These are phyloP conservation scores for Parastagonospora nodorum DNA, from an alignment of 2,329 filamentous ascomycete genomes.

Conservation along the genomic window DNA sequence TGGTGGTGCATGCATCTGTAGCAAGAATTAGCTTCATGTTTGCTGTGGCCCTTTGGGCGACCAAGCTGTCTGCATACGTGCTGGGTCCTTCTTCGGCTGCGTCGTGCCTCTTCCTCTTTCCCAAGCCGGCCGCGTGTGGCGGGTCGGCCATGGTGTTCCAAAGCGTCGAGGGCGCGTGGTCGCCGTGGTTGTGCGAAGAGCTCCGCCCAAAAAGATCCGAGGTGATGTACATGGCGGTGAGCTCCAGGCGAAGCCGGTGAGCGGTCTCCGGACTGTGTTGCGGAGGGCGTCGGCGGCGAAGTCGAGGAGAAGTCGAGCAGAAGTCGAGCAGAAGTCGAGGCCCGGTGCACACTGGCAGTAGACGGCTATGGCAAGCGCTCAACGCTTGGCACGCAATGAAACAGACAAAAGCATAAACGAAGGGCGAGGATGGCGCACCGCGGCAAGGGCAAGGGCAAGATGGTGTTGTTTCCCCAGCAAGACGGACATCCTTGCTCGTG, in stretches of 20 bases:
- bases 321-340: slow-evolving; percentile 5
- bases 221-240: slow-evolving; percentile 43
- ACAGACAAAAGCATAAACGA: not conserved
- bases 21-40: slow-evolving; percentile 5
- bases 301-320: not conserved
- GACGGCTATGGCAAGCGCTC: not conserved
- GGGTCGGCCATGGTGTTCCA: slow-evolving; percentile 29
- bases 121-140: slow-evolving; percentile 22
- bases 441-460: not conserved
- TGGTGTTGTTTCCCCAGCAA: slow-evolving; percentile 13
- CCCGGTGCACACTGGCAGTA: no score
- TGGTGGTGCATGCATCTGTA: slow-evolving; percentile 11
- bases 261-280: slow-evolving; percentile 9
- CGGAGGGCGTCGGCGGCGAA: not conserved
- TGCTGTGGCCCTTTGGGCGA: not conserved
- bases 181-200: slow-evolving; percentile 12
- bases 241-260: slow-evolving; percentile 14
- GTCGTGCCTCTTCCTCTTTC: slow-evolving; percentile 38
- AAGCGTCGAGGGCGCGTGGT: slow-evolving; percentile 6
- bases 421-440: not conserved
- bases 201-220: slow-evolving; percentile 39
- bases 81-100: slow-evolving; percentile 13
- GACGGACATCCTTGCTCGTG: slow-evolving; percentile 18
- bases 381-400: not conserved
- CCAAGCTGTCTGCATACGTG: slow-evolving; percentile 8